Base-by-base conservation (phyloP, 2,329 filamentous ascomycete genomes). In the Stachybotrys elegans region DNA sequence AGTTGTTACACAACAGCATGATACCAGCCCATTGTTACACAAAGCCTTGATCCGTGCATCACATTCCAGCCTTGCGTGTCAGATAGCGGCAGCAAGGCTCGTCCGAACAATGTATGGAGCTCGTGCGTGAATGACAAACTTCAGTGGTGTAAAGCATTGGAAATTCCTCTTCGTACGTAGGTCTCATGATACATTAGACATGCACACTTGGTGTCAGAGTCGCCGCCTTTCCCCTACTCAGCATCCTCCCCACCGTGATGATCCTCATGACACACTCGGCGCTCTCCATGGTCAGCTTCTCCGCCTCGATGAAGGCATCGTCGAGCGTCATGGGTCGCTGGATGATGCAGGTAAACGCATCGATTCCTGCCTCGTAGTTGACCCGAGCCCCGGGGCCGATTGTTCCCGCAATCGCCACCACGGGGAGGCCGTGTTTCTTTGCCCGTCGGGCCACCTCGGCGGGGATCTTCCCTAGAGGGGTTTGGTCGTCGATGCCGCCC, bases 381-480 rank as follows among this genome's bases (percentile, higher is more conserved):
- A 62, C 57, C 31, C 60, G 45, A 6, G 61, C 61, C 0, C 60
- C 60, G 1, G 49, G 51, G 4, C 64, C 63, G 39, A 67, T 63
- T 7, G 61, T 67, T 3, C 65, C 64, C 3, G 62, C 63, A 39
- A 67, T 59, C 12, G 63, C 65, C 32, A 67, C 57, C 2, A 77
- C 73, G 0, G 72, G 71, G 4, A 72, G 60, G 5, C 66, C 65
- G 47, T 65, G 65, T 42, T 59, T 57, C 52, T 69, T 71, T 4
- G 73, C 73, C 9, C 71, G 63, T 42, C 65, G 59, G 9, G 72
- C 74, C 21, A 78, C 66, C 52, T 77, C 73, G 4, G 68, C 72
- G 8, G 75, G 73, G 49, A 78, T 75, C 53, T 78, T 78, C 3
- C 74, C 75, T 35, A 65, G 59, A 0, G 72, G 68, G 1, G 72